Base-by-base conservation (phyloP, 2,329 filamentous ascomycete species). In the Amylocarpus encephaloides region DNA sequence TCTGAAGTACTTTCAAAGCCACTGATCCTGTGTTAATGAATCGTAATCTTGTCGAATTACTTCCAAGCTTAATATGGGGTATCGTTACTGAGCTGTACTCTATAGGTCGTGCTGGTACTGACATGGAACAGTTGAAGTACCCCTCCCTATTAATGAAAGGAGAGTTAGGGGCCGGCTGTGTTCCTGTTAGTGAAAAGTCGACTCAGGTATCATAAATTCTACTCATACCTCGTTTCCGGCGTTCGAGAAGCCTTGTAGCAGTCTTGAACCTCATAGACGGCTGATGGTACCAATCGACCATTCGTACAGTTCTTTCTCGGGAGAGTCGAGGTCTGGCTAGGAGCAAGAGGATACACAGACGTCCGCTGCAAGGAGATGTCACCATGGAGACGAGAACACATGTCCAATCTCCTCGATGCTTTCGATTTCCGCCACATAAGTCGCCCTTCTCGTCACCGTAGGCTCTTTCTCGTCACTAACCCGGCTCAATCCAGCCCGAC, bases 271-370 rank as follows among this genome's bases (percentile, higher is more conserved):
- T 73, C 64, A 6, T 54, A 49, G 5, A 69, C 69, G 68, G 55
- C 6, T 65, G 64, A 56, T 74, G 72, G 55, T 75, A 75, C 72
- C 72, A 74, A 54, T 75, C 73, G 18, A 73, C 53, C 11, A 70
- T 48, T n/a, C n/a, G n/a, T n/a, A n/a, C n/a, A n/a, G n/a, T n/a
- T n/a, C n/a, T n/a, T n/a, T n/a, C n/a, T n/a, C n/a, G 13, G 61
- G 54, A 3, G 61, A 53, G 3, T 59, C 54, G n/a, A 52, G 50
- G 22, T 52, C 30, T 3, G 73, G 73, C 65, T 75, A 13, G 63
- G 60, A 5, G 67, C 71, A 3, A 68, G 68, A 15, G 72, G 71
- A 15, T 49, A 57, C 26, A 63, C 29, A 1, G 22, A 68, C 38
- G 61, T 71, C 33, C 61, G 62, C 15, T 70, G 68, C 0, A 59